These are phyloP conservation scores for Sporothrix humicola DNA, from an alignment of 2,329 filamentous ascomycete genomes.

Conservation along the genomic window DNA sequence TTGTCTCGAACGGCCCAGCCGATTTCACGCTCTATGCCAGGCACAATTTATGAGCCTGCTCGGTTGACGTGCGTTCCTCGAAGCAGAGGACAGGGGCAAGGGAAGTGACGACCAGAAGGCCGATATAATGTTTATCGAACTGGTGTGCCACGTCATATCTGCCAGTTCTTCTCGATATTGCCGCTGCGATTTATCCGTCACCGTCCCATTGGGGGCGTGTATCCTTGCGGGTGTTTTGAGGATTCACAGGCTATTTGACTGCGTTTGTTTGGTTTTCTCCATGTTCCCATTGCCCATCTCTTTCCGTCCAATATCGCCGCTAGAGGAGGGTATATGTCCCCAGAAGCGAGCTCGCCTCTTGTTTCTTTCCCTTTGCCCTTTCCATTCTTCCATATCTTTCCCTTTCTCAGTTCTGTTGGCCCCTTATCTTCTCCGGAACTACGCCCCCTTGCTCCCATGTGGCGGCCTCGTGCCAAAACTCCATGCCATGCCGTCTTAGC, in stretches of 20 bases:
- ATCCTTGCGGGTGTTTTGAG: background rate
- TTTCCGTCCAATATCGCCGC: background rate
- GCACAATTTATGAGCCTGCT: background rate
- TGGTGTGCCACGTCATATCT: conserved; percentile 14
- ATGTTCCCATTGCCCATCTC: background rate
- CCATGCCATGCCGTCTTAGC: conserved; percentile 16
- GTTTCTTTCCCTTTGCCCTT: conserved; percentile 4
- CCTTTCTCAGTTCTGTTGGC: background rate
- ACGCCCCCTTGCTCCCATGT: conserved; percentile 25
- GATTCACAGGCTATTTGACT: background rate
- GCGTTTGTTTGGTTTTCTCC: background rate
- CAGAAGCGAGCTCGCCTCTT: conserved; percentile 11
- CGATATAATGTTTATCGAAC: background rate
- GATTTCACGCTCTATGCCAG: background rate
- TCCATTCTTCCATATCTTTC: background rate
- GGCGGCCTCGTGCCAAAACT: conserved; percentile 25
- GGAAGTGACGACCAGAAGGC: background rate
- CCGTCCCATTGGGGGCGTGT: background rate
- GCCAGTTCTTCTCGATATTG: conserved; percentile 10
- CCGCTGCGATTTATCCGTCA: background rate
- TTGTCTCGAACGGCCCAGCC: background rate
- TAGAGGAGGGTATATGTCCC: background rate
- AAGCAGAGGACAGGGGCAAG: background rate
- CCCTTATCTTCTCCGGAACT: background rate
- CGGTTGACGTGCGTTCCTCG: background rate